These are phyloP conservation scores for Camillea tinctor DNA, from an alignment of 2,329 filamentous ascomycete species.

Conservation along the genomic window DNA sequence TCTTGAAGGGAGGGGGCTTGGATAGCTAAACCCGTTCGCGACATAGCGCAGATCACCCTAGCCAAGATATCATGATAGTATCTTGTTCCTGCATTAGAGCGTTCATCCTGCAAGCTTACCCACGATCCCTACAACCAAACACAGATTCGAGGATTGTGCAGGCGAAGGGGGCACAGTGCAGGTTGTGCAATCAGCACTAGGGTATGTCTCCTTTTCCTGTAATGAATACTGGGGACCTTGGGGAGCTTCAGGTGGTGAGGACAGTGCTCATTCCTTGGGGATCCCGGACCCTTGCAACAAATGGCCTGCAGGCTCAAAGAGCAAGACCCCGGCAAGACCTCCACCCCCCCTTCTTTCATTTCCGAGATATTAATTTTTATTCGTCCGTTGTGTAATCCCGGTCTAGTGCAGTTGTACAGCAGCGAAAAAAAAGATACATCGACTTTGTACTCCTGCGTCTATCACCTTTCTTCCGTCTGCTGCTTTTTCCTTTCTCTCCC, in stretches of 20 bases:
- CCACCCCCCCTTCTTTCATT: slow-evolving; percentile 36
- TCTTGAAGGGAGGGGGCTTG: not conserved
- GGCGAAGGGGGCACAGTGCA: slow-evolving; percentile 10
- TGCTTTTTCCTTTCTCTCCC: slow-evolving; percentile 27
- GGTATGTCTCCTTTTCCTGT: slow-evolving; percentile 4
- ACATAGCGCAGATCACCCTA: not conserved
- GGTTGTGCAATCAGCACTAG: not conserved
- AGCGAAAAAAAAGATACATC: slow-evolving; percentile 13
- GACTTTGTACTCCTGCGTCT: slow-evolving; percentile 21
- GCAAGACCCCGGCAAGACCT: slow-evolving; percentile 10
- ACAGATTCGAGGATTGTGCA: not conserved
- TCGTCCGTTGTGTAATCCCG: slow-evolving; percentile 27
- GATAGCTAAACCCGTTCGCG: not conserved
- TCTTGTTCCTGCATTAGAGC: slow-evolving; percentile 27
- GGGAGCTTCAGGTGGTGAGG: slow-evolving; percentile 1
- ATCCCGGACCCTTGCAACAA: slow-evolving; percentile 12
- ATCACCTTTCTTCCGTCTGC: slow-evolving; percentile 22
- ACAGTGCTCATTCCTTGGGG: slow-evolving; percentile 23
- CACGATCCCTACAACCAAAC: not conserved
- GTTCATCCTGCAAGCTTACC: not conserved
- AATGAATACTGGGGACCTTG: slow-evolving; percentile 15
- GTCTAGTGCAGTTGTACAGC: slow-evolving; percentile 6
- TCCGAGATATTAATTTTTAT: slow-evolving; percentile 33
- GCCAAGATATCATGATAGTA: not conserved
- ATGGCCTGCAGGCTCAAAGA: not conserved